Evolutionary conservation across 495 filamentous ascomycete species (phyloP).

Genomic region (Xylaria cubensis): DNA sequence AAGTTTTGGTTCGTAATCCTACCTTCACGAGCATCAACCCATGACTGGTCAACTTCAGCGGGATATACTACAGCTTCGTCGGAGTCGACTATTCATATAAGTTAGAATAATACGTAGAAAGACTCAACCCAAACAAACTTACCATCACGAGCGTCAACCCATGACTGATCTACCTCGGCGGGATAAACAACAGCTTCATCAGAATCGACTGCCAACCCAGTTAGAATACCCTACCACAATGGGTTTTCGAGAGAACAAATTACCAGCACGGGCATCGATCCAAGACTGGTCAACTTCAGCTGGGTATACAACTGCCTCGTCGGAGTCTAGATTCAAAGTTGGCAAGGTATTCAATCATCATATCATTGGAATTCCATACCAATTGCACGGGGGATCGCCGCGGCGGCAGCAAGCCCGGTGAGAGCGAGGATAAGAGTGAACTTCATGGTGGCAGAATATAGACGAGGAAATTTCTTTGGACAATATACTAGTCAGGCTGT

Average conservation of each 20-base stretch:
- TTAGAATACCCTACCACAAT: not conserved
- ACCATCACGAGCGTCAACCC: not conserved
- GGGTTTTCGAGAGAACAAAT: not conserved
- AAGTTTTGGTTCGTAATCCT: not conserved
- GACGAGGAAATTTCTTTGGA: not conserved
- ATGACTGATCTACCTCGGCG: not conserved
- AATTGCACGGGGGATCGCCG: not conserved
- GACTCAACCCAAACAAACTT: not conserved
- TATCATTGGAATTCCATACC: not conserved
- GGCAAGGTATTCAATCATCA: not conserved
- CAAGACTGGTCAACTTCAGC: slow-evolving; percentile 5
- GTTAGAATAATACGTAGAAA: not conserved
- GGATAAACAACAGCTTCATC: slow-evolving; percentile 4
- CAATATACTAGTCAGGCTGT: not conserved
- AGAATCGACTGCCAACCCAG: not conserved
- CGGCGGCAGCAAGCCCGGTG: not conserved
- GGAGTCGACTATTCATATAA: not conserved
- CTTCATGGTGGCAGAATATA: not conserved
- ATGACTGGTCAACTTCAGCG: slow-evolving; percentile 1
- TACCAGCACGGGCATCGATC: not conserved
- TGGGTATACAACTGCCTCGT: slow-evolving; percentile 4
- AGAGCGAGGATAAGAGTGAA: not conserved
- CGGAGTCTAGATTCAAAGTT: slow-evolving; percentile 2
- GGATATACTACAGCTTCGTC: slow-evolving; percentile 6
- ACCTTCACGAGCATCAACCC: slow-evolving; percentile 1